These are phyloP conservation scores for Globisporangium mamillatum DNA, from an alignment of 352 stramenopile genomes.

Conservation along the genomic window DNA sequence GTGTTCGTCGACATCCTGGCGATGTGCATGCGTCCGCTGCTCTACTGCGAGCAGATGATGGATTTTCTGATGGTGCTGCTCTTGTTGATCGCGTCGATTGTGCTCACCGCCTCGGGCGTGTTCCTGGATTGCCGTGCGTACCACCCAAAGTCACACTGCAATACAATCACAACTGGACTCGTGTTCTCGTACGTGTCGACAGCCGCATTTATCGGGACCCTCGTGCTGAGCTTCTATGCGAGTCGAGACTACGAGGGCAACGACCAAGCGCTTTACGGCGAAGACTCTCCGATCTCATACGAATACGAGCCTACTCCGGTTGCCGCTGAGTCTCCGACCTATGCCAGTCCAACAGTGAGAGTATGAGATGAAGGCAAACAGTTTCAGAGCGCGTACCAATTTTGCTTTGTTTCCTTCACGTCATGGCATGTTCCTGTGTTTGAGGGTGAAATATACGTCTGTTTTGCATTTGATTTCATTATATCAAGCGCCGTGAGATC, in stretches of 20 bases:
- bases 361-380: slow-evolving; percentile 1
- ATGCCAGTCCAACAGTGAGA: slow-evolving; percentile 1
- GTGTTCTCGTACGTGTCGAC: slow-evolving; percentile 13
- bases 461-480: slow-evolving; percentile 11
- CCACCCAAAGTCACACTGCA: slow-evolving; percentile 8
- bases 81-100: slow-evolving; percentile 17
- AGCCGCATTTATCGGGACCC: slow-evolving; percentile 8
- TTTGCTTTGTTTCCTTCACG: background rate
- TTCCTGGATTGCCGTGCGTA: slow-evolving; percentile 11
- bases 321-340: slow-evolving; percentile 2
- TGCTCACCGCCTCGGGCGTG: slow-evolving; percentile 10
- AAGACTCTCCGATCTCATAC: slow-evolving; percentile 17
- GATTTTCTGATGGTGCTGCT: slow-evolving; percentile 15
- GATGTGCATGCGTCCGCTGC: slow-evolving; percentile 18
- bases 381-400: background rate
- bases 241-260: slow-evolving; percentile 12
- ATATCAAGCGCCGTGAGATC: slow-evolving; percentile 2
- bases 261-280: slow-evolving; percentile 14
- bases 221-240: slow-evolving; percentile 12
- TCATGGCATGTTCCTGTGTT: background rate
- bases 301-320: slow-evolving; percentile 18
- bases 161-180: slow-evolving; percentile 6
- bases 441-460: slow-evolving; percentile 6
- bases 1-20: slow-evolving; percentile 18
- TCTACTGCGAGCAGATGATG: slow-evolving; percentile 20